phyloP scores from a whole-genome alignment of 495 filamentous ascomycete genomes.

The Cryomyces minteri region DNA sequence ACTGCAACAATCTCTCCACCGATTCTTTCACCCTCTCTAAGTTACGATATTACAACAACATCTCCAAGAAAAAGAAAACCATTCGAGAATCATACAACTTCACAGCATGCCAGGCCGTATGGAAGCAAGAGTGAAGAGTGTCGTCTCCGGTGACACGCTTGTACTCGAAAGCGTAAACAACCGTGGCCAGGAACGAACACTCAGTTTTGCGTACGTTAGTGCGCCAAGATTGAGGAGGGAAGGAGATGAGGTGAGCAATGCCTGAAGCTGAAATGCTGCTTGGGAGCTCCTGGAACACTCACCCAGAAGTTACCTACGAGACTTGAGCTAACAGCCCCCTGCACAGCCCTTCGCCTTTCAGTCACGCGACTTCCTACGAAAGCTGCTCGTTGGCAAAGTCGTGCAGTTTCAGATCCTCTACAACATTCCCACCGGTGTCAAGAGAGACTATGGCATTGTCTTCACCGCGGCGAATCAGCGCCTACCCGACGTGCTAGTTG shows the following conservation, averaged over 20 bases:
- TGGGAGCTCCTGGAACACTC: no score
- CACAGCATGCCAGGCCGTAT: not conserved
- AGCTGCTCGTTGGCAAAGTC: conserved; percentile 65
- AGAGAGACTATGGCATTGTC: conserved; percentile 74
- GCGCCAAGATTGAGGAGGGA: conserved; percentile 75
- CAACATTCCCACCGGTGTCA: conserved; percentile 57
- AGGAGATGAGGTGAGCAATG: conserved; percentile 54
- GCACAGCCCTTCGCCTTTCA: conserved; percentile 63
- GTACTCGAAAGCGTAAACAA: conserved; percentile 62
- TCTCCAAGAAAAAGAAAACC: no score
- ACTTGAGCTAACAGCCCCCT: not conserved
- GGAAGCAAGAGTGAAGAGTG: conserved; percentile 75
- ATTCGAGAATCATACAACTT: no score
- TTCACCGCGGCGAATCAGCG: conserved; percentile 50
- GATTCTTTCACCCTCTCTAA: no score
- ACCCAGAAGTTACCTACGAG: no score
- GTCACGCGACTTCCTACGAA: conserved; percentile 80
- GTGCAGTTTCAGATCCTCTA: conserved; percentile 72
- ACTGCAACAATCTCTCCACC: no score
- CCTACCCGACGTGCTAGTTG: conserved; percentile 61
- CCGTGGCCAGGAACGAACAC: conserved; percentile 53
- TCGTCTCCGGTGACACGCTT: conserved; percentile 81
- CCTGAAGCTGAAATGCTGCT: not conserved
- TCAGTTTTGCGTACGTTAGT: conserved; percentile 82
- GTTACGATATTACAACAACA: no score